Conservation (phyloP, 2,329 filamentous ascomycete species). For the Hymenoscyphus infarciens region DNA sequence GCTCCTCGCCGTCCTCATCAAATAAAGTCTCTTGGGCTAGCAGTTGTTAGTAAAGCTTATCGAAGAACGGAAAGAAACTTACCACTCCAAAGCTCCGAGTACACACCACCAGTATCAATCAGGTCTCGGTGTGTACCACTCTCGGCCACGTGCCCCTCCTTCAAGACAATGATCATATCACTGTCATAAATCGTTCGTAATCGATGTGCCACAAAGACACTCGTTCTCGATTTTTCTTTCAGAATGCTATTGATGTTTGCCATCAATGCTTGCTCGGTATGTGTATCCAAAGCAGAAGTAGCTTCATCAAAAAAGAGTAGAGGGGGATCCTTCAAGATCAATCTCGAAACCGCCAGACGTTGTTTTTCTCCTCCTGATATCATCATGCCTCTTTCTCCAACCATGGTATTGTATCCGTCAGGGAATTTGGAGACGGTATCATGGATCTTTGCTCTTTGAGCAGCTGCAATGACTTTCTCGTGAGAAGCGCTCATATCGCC, state of each 20-base stretch:
- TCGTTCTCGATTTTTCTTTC: conserved; percentile 82
- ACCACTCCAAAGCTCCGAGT: conserved; percentile 89
- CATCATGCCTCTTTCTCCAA: conserved; percentile 94
- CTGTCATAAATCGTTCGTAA: conserved; percentile 91
- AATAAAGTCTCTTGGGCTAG: conserved; percentile 61
- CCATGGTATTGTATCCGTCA: conserved; percentile 85
- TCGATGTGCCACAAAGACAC: conserved; percentile 91
- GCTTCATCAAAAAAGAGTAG: conserved; percentile 94
- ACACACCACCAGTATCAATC: conserved; percentile 74
- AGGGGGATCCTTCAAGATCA: conserved; percentile 86
- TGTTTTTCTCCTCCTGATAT: conserved; percentile 95
- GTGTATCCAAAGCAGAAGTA: conserved; percentile 86
- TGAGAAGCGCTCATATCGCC: conserved; percentile 73
- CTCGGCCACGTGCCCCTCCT: conserved; percentile 81
- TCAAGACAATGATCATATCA: conserved; percentile 87
- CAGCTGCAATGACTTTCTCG: conserved; percentile 72
- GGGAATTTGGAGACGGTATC: conserved; percentile 76
- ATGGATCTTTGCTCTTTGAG: conserved; percentile 79
- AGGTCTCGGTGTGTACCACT: conserved; percentile 82
- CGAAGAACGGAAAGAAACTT: conserved; percentile 36
- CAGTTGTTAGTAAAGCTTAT: conserved; percentile 17
- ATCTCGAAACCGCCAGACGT: conserved; percentile 74
- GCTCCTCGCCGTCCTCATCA: conserved; percentile 44
- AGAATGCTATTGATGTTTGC: conserved; percentile 90
- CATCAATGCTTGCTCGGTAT: conserved; percentile 88